These are phyloP conservation scores for Russula sp. DNA, from an alignment of 768 basidiomycete species.

Conservation along the genomic window DNA sequence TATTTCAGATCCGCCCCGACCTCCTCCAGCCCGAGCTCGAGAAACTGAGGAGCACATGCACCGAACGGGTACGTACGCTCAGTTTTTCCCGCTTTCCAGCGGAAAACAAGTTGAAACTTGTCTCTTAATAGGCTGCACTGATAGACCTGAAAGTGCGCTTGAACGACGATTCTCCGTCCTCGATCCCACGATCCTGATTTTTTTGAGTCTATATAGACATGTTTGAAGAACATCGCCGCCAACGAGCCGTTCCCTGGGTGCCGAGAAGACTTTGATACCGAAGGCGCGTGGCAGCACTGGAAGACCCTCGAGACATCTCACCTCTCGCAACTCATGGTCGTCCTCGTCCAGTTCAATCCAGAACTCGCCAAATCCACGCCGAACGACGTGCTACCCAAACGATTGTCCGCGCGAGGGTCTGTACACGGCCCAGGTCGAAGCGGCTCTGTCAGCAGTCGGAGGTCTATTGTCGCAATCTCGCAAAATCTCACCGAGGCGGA, in stretches of 20 bases:
- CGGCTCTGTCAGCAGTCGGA: slow-evolving; percentile 59
- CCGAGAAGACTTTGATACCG: slow-evolving; percentile 78
- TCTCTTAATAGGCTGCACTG: slow-evolving; percentile 58
- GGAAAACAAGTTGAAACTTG: slow-evolving; percentile 9
- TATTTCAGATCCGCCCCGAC: slow-evolving; percentile 69
- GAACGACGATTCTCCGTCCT: slow-evolving; percentile 11
- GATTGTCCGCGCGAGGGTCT: slow-evolving; percentile 41
- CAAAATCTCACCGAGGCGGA: slow-evolving; percentile 30
- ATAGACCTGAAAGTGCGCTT: slow-evolving; percentile 71
- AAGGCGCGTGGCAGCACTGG: slow-evolving; percentile 82
- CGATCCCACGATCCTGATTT: not conserved
- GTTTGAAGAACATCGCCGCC: slow-evolving; percentile 85
- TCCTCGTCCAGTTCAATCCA: slow-evolving; percentile 81
- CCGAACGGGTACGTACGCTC: slow-evolving; percentile 55
- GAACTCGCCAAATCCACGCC: slow-evolving; percentile 76
- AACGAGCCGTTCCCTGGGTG: slow-evolving; percentile 78
- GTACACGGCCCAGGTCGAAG: slow-evolving; percentile 45
- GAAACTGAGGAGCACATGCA: slow-evolving; percentile 52
- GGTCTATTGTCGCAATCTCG: slow-evolving; percentile 38
- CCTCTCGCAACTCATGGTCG: slow-evolving; percentile 81
- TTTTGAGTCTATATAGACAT: slow-evolving; percentile 46
- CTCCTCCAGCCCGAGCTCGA: slow-evolving; percentile 71
- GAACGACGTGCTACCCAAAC: slow-evolving; percentile 39
- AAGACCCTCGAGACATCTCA: slow-evolving; percentile 71
- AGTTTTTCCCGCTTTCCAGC: not conserved